These are phyloP conservation scores for Arachis hypogaea DNA, from an alignment of 306 rosid species.

Conservation along the genomic window DNA sequence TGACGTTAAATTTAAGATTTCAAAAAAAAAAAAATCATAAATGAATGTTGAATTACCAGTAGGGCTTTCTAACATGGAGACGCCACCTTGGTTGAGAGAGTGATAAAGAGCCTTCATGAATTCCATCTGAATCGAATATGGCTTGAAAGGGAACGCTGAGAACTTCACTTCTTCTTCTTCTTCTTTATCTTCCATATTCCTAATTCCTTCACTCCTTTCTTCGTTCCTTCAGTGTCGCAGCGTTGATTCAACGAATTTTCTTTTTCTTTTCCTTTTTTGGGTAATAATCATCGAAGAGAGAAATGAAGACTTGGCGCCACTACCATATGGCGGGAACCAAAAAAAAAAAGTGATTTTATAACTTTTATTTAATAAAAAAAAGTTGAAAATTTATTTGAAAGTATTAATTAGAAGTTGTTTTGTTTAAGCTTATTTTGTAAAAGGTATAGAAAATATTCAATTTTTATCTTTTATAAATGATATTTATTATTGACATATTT, in stretches of 20 bases:
- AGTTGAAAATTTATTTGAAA: no score
- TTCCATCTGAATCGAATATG: slow-evolving; percentile 82
- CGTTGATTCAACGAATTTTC: no score
- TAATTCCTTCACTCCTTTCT: neutral
- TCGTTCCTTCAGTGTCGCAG: neutral
- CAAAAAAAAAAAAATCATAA: neutral
- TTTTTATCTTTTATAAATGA: no score
- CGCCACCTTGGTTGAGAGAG: slow-evolving; percentile 73
- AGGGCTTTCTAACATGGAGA: slow-evolving; percentile 94
- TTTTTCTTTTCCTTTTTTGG: neutral
- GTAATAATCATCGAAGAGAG: neutral
- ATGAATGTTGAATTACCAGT: slow-evolving; percentile 53
- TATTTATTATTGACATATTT: no score
- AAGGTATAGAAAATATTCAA: no score
- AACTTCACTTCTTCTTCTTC: slow-evolving; percentile 49
- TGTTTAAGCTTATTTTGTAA: no score
- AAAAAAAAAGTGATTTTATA: no score
- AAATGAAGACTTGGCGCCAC: neutral
- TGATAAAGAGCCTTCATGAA: slow-evolving; percentile 84
- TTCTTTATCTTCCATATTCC: slow-evolving; percentile 43
- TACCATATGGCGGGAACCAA: neutral
- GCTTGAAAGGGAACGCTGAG: slow-evolving; percentile 75
- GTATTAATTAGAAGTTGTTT: no score
- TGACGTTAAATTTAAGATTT: neutral
- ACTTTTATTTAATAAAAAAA: no score